A percentile compares a stretch with the other conserved stretches of the same genome.
Evolutionary conservation across 257 asterid genomes (phyloP).

Genomic region (Penstemon newberryi): DNA sequence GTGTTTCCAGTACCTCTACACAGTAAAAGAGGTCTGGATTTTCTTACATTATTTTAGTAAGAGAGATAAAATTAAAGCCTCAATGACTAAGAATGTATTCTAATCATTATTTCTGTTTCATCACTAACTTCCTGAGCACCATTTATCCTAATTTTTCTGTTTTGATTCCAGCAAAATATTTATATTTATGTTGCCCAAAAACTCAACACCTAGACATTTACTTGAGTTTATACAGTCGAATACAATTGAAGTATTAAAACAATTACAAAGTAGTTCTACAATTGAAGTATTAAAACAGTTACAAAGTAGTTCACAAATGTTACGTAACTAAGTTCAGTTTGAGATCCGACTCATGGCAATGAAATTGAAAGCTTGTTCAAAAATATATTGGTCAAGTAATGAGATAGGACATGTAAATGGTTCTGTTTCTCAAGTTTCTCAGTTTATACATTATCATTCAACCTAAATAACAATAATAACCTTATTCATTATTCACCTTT

Average conservation of each 20-base stretch:
- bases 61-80: background rate
- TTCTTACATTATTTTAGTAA: constrained; percentile 5
- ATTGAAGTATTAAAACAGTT: too few species aligned
- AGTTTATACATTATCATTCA: background rate
- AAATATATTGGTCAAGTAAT: constrained; percentile 12
- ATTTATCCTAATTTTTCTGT: background rate
- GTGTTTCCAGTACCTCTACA: constrained; percentile 23
- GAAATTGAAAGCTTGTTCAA: background rate
- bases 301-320: too few species aligned
- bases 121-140: too few species aligned
- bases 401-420: constrained; percentile 4
- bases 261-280: too few species aligned
- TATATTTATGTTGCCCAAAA: background rate
- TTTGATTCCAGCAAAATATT: too few species aligned
- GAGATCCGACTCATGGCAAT: background rate
- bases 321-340: too few species aligned
- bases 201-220: background rate
- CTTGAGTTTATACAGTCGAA: background rate
- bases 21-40: background rate
- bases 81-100: background rate
- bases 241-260: too few species aligned
- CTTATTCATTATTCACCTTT: too few species aligned
- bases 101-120: too few species aligned
- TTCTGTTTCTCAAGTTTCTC: constrained; percentile 6
- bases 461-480: too few species aligned